Percentiles rank a stretch among this genome's conserved stretches.
These are phyloP conservation scores for Trametes versicolor DNA, from an alignment of 1,284 basidiomycete species.

Conservation along the genomic window DNA sequence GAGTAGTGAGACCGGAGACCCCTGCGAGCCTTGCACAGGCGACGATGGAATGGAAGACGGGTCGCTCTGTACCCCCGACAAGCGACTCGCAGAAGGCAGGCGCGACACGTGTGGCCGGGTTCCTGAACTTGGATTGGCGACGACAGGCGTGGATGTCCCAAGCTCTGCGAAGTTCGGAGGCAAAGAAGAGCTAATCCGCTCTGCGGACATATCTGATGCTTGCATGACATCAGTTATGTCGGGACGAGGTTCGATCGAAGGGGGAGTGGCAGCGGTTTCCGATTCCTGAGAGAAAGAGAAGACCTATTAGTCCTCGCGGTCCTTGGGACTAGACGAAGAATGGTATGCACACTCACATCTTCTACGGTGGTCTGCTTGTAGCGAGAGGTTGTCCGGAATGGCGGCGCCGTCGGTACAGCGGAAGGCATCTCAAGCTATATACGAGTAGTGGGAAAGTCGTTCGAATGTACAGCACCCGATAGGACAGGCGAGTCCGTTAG, in stretches of 20 bases:
- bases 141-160: too few relatives aligned
- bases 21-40: too few relatives aligned
- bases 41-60: too few relatives aligned
- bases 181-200: too few relatives aligned
- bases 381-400: background rate
- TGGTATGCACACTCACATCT: constrained; percentile 5
- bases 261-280: background rate
- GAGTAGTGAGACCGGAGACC: too few relatives aligned
- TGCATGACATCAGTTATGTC: too few relatives aligned
- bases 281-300: background rate
- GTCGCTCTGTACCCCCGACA: too few relatives aligned
- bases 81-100: too few relatives aligned
- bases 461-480: constrained; percentile 5
- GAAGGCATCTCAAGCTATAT: constrained; percentile 1
- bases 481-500: constrained; percentile 4
- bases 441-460: background rate
- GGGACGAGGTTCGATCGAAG: background rate
- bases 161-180: too few relatives aligned
- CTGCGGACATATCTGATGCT: too few relatives aligned
- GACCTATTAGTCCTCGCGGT: background rate
- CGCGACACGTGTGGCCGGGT: too few relatives aligned
- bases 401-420: background rate
- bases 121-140: too few relatives aligned
- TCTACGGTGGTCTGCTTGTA: background rate
- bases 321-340: background rate